Evolutionary conservation across 805 yeast species (phyloP).

Genomic region (Pachysolen tannophilus): DNA sequence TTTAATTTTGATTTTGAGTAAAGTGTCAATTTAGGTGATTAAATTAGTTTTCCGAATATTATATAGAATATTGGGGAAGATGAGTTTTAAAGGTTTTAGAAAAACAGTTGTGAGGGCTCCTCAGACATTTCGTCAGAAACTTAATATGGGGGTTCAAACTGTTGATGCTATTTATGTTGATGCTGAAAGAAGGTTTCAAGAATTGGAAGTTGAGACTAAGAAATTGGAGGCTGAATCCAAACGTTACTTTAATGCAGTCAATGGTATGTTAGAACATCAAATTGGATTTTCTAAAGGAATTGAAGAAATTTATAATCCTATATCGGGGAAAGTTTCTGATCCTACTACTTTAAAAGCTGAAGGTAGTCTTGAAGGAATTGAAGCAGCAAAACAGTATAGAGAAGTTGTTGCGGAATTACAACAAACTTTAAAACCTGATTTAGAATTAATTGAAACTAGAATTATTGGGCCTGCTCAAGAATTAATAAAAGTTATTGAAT

Average conservation of each 20-base stretch:
- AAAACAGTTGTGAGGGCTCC: constrained; percentile 84
- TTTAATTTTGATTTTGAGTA: too few relatives aligned
- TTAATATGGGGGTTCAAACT: constrained; percentile 79
- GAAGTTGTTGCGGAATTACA: constrained; percentile 83
- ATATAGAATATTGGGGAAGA: too few relatives aligned
- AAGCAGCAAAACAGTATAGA: constrained; percentile 88
- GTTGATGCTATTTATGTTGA: constrained; percentile 85
- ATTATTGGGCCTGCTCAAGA: constrained; percentile 91
- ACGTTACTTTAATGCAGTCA: constrained; percentile 84
- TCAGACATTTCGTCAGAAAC: constrained; percentile 80
- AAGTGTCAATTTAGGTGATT: too few relatives aligned
- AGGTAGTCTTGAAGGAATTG: constrained; percentile 94
- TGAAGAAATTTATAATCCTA: constrained; percentile 94
- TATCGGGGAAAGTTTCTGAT: constrained; percentile 85
- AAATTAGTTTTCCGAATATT: too few relatives aligned
- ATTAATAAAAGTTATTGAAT: constrained; percentile 68
- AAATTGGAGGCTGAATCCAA: constrained; percentile 84
- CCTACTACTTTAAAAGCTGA: constrained; percentile 82
- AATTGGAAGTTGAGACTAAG: constrained; percentile 83
- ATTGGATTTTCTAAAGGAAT: constrained; percentile 93
- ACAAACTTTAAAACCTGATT: constrained; percentile 81
- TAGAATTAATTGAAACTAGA: constrained; percentile 84
- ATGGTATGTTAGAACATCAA: constrained; percentile 89
- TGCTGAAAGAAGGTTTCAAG: constrained; percentile 94
- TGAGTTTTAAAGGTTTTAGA: constrained; percentile 86